phyloP scores from a whole-genome alignment of 1,139 yeast species.

The Petasospora fabianii region DNA sequence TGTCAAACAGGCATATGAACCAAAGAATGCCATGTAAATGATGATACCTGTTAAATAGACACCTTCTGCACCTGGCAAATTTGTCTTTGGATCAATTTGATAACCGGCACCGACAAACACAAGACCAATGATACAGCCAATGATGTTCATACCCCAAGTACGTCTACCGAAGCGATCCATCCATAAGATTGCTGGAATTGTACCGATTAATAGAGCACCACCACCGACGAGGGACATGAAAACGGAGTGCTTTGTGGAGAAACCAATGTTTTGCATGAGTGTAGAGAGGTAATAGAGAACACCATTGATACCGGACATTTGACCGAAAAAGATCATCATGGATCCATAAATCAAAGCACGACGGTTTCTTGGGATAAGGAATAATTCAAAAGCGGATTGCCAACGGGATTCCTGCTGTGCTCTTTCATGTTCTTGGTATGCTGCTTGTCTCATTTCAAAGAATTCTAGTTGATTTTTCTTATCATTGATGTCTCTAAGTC shows the following conservation, averaged over 20 bases:
- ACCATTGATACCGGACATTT: conserved; percentile 54
- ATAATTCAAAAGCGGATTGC: conserved; percentile 44
- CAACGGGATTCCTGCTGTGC: conserved; percentile 29
- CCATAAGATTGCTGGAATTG: conserved; percentile 57
- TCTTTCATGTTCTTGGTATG: conserved; percentile 34
- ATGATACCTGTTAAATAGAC: conserved; percentile 57
- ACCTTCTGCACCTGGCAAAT: conserved; percentile 50
- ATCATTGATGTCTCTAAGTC: conserved; percentile 43
- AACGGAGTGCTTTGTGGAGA: conserved; percentile 40
- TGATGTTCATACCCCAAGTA: conserved; percentile 32
- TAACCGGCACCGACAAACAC: conserved; percentile 55
- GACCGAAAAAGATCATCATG: conserved; percentile 55
- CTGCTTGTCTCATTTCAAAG: conserved; percentile 41
- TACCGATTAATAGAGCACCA: conserved; percentile 54
- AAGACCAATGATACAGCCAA: conserved; percentile 54
- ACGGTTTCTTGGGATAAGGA: conserved; percentile 51
- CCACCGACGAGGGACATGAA: conserved; percentile 62
- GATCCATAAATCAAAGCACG: conserved; percentile 54
- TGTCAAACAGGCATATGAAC: conserved; percentile 61
- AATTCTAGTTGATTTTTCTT: conserved; percentile 44
- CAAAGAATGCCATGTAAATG: conserved; percentile 59
- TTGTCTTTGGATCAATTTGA: conserved; percentile 34
- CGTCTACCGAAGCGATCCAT: conserved; percentile 60
- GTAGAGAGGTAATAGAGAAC: conserved; percentile 55
- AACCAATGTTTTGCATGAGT: conserved; percentile 46